Evolutionary conservation across 441 rosid genomes (phyloP).

Genomic region (Erodium trifolium): DNA sequence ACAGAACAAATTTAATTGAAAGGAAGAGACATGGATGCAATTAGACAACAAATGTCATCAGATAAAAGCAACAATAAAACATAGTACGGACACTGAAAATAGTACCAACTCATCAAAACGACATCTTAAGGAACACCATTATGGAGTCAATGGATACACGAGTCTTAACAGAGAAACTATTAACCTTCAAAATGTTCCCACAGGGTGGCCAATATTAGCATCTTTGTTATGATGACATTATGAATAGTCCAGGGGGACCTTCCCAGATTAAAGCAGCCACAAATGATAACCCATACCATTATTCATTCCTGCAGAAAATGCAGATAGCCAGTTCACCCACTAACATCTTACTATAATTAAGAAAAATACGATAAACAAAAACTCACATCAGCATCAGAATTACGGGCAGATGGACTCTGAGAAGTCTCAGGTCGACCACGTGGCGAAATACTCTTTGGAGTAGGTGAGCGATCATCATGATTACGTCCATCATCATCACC

Average conservation of each 20-base stretch:
- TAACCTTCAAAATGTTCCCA: constrained; percentile 10
- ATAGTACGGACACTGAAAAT: neutral
- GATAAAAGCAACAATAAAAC: neutral
- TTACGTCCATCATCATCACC: constrained; percentile 32
- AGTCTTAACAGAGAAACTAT: neutral
- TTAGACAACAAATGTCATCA: neutral
- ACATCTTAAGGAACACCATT: neutral
- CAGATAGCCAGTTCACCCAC: neutral
- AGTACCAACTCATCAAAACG: neutral
- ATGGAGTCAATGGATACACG: neutral
- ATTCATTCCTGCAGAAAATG: constrained; percentile 2
- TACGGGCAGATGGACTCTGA: constrained; percentile 39
- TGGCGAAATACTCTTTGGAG: constrained; percentile 38
- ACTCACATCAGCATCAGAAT: constrained; percentile 44
- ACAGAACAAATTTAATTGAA: neutral
- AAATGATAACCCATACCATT: neutral
- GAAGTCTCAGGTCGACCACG: constrained; percentile 30
- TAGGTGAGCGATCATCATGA: constrained; percentile 31
- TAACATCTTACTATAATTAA: neutral
- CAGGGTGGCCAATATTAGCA: constrained; percentile 9
- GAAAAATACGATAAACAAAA: neutral
- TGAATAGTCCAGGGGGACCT: neutral
- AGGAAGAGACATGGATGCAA: neutral
- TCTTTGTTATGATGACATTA: neutral
- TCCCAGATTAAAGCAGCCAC: neutral